Base-by-base conservation (phyloP, 139 green algal genomes). In the Astrephomene gubernaculifera region DNA sequence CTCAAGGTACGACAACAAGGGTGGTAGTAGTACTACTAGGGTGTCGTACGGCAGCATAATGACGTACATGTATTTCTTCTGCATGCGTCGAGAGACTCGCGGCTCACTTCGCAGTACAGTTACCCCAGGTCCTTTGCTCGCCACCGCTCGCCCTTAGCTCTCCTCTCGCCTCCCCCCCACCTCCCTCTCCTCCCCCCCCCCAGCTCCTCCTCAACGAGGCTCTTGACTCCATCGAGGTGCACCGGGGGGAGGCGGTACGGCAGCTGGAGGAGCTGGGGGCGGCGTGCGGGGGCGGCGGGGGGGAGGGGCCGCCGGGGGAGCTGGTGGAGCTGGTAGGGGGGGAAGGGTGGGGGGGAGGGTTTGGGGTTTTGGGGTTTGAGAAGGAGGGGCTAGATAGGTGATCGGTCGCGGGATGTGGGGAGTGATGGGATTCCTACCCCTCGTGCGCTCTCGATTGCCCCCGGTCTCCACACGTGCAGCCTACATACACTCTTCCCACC, bases 181-280 rank as follows among this genome's bases (percentile, higher is more conserved):
- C 19, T 24, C 57, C 57, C 22, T 65, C 39, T 2, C 68, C 68
- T 39, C 39, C 21, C 7, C n/a, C 45, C 45, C 44, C 33, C 17
- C 57, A 91, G 87, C 44, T 94, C 63, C 64, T 95, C 31, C 68
- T 97, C 52, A 54, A 74, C 29, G 44, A 90, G 41, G 92, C 94
- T 74, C 85, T 95, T 31, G 80, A 70, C 25, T 85, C 63, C 25
- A 82, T 94, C 27, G 72, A 81, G 72, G 64, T 64, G 17, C 71
- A 81, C 22, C 73, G 87, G 2, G 33, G 12, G 1, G 67, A 61
- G 44, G 86, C 81, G 4, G 65, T 95, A 44, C n/a, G 25, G 4
- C 19, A n/a, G 12, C 64, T 90, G 84, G 68, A 90, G 39, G 79
- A 61, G 24, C 80, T 86, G 70, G 70, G 79, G 21, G 45, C 82